Conservation (phyloP, 1,284 basidiomycete species). For the Cerioporus squamosus region DNA sequence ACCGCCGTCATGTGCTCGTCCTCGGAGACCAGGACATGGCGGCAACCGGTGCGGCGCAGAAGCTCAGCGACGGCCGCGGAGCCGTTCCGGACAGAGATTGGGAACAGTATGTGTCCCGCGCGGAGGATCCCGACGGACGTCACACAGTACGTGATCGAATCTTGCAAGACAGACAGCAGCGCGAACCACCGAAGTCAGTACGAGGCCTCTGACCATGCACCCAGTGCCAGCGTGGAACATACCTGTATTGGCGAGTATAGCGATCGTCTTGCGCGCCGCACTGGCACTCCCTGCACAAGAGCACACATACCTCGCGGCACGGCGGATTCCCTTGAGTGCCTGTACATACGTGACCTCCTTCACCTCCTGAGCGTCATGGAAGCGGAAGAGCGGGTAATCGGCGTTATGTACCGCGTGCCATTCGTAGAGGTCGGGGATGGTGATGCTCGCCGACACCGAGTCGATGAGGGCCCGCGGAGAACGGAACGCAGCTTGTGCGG, state of each 20-base stretch:
- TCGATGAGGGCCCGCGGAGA: conserved; percentile 8
- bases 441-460: neutral
- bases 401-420: conserved; percentile 9
- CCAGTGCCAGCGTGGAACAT: neutral
- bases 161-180: conserved; percentile 13
- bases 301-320: neutral
- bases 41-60: conserved; percentile 7
- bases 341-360: conserved; percentile 3
- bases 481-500: neutral
- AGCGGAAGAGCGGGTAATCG: conserved; percentile 10
- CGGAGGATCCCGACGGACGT: conserved; percentile 33
- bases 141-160: conserved; percentile 37
- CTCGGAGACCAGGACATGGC: conserved; percentile 9
- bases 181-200: neutral
- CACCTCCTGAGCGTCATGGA: neutral
- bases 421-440: conserved; percentile 8
- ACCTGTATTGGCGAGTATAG: conserved; percentile 24
- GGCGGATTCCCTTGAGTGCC: neutral
- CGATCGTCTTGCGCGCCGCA: conserved; percentile 6
- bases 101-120: conserved; percentile 34
- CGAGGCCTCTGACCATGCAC: too few relatives aligned
- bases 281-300: neutral
- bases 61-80: conserved; percentile 24
- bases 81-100: conserved; percentile 24
- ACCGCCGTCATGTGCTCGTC: conserved; percentile 12